Conservation (phyloP, 2,329 filamentous ascomycete genomes). For the Aspergillus sp. region DNA sequence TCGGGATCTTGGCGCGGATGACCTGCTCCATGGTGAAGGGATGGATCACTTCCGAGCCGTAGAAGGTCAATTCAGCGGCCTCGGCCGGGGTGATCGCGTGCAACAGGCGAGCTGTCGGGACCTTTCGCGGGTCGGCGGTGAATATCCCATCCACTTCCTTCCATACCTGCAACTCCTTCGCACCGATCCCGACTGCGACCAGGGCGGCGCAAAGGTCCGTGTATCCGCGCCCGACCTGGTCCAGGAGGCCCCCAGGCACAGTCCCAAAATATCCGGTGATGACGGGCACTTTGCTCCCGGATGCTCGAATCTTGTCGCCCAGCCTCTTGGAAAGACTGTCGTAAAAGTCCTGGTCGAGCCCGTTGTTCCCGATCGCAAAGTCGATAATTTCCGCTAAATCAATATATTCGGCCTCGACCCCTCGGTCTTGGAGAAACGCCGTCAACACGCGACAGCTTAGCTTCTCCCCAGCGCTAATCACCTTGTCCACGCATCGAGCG, state of each 20-base stretch:
- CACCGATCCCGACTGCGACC: conserved; percentile 77
- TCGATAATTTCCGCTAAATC: conserved; percentile 77
- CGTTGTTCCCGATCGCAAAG: conserved; percentile 45
- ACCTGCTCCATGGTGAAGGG: conserved; percentile 97
- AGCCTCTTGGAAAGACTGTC: conserved; percentile 53
- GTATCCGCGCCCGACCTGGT: conserved; percentile 89
- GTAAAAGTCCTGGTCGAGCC: conserved; percentile 62
- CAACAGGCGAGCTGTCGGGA: conserved; percentile 86
- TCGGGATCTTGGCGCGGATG: conserved; percentile 55
- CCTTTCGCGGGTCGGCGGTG: conserved; percentile 74
- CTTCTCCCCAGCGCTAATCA: conserved; percentile 93
- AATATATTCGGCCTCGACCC: conserved; percentile 78
- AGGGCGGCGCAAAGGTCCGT: conserved; percentile 92
- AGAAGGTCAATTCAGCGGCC: conserved; percentile 90
- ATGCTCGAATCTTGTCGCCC: conserved; percentile 54
- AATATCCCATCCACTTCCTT: conserved; percentile 98
- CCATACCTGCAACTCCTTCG: conserved; percentile 90
- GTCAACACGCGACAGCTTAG: conserved; percentile 89
- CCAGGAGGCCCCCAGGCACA: conserved; percentile 81
- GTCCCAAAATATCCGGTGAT: conserved; percentile 92
- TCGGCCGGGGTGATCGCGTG: conserved; percentile 84
- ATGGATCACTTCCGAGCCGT: conserved; percentile 93
- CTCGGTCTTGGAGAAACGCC: conserved; percentile 67
- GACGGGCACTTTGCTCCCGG: conserved; percentile 61
- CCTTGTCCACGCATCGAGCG: conserved; percentile 69